Percentiles rank a stretch among this genome's conserved stretches.
phyloP scores from a whole-genome alignment of 345 rosid genomes.

The Sonneratia alba region DNA sequence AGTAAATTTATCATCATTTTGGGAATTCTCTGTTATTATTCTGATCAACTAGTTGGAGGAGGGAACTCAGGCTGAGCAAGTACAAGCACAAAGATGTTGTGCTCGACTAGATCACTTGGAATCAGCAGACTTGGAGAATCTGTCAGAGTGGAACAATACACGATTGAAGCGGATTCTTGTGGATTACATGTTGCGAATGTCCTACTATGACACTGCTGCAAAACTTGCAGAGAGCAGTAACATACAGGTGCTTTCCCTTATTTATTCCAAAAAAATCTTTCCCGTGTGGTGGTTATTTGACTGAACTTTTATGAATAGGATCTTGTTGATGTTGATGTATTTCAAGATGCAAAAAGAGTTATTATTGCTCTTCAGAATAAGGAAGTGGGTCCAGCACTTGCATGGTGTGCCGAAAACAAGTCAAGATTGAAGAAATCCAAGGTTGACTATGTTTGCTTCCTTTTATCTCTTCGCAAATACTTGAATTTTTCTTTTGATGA shows the following conservation, averaged over 20 bases:
- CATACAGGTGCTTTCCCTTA: slow-evolving; percentile 38
- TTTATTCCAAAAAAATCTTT: neutral
- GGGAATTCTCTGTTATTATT: neutral
- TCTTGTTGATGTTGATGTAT: slow-evolving; percentile 88
- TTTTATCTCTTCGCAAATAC: neutral
- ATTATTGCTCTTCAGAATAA: slow-evolving; percentile 72
- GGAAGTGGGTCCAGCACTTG: slow-evolving; percentile 76
- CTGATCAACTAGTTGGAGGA: slow-evolving; percentile 59
- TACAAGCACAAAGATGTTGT: slow-evolving; percentile 83
- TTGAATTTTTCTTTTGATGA: neutral
- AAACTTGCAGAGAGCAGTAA: slow-evolving; percentile 68
- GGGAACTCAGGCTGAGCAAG: slow-evolving; percentile 58
- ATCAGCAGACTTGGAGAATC: slow-evolving; percentile 57
- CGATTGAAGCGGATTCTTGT: slow-evolving; percentile 80
- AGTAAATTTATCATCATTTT: slow-evolving; percentile 6
- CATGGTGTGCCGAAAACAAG: slow-evolving; percentile 91
- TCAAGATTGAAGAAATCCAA: slow-evolving; percentile 87
- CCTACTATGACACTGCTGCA: slow-evolving; percentile 66
- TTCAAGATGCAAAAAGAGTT: slow-evolving; percentile 78
- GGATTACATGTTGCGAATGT: slow-evolving; percentile 91
- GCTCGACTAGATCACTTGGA: slow-evolving; percentile 87
- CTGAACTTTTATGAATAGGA: slow-evolving; percentile 37
- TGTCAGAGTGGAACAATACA: slow-evolving; percentile 64
- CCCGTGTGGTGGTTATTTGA: neutral
- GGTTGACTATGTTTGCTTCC: slow-evolving; percentile 27